Evolutionary conservation across 208 protist genomes (phyloP).

Genomic region (Novymonas esmeraldas): DNA sequence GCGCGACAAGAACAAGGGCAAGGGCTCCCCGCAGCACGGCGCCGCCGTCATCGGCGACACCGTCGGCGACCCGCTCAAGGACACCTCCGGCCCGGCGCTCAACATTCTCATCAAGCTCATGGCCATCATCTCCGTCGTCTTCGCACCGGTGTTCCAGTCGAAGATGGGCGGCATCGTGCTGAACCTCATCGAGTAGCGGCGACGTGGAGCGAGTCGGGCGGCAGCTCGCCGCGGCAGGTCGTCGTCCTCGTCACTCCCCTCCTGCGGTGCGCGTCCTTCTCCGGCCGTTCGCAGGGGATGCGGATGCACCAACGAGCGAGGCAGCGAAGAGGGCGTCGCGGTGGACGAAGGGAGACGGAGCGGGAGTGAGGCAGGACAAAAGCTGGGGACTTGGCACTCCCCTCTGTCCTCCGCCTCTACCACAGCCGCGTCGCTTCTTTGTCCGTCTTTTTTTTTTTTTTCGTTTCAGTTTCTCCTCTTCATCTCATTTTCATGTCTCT

Average conservation of each 20-base stretch:
- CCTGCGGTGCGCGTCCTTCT: no score
- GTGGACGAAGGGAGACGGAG: no score
- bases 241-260: no score
- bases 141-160: slow-evolving; percentile 88
- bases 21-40: slow-evolving; percentile 93
- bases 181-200: slow-evolving; percentile 54
- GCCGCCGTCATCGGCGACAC: slow-evolving; percentile 97
- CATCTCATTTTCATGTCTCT: not conserved
- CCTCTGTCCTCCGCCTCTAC: no score
- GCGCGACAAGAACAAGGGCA: slow-evolving; percentile 88
- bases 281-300: no score
- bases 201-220: no score
- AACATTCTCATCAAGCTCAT: slow-evolving; percentile 97
- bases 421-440: not conserved
- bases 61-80: slow-evolving; percentile 97
- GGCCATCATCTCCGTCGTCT: slow-evolving; percentile 95
- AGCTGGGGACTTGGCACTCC: no score
- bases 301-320: no score
- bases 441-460: not conserved
- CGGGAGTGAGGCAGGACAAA: no score
- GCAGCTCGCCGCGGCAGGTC: no score
- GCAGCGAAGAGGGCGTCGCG: no score
- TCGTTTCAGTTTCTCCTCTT: not conserved
- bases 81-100: slow-evolving; percentile 95
- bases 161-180: slow-evolving; percentile 77